Conservation (phyloP, 352 stramenopile genomes). For the Globisporangium nunn region DNA sequence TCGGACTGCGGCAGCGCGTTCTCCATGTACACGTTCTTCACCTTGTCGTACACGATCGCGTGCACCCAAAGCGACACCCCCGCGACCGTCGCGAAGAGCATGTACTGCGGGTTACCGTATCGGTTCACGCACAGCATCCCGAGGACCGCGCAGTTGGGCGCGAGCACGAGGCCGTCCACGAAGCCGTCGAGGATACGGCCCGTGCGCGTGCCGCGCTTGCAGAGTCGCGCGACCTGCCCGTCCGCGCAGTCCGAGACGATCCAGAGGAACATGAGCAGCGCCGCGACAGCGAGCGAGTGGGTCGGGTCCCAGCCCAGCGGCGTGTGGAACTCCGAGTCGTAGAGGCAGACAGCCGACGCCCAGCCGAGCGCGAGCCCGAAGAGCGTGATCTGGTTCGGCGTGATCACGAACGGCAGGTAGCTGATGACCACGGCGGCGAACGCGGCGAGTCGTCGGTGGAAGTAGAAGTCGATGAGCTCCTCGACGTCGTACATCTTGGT, state of each 20-base stretch:
- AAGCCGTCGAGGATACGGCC: slow-evolving; percentile 75
- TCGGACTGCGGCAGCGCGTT: slow-evolving; percentile 73
- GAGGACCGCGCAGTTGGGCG: slow-evolving; percentile 64
- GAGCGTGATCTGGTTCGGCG: slow-evolving; percentile 82
- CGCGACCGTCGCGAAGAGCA: slow-evolving; percentile 39
- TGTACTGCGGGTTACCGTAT: slow-evolving; percentile 45
- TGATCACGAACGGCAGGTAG: slow-evolving; percentile 80
- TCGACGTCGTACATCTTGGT: slow-evolving; percentile 88
- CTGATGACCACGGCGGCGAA: slow-evolving; percentile 71
- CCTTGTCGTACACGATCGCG: slow-evolving; percentile 80
- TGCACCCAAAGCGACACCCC: slow-evolving; percentile 75
- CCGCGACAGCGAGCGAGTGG: slow-evolving; percentile 43
- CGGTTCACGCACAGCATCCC: slow-evolving; percentile 44
- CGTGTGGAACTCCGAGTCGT: slow-evolving; percentile 77
- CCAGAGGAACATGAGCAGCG: slow-evolving; percentile 71
- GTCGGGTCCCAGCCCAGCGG: slow-evolving; percentile 54
- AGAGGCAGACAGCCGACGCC: slow-evolving; percentile 58
- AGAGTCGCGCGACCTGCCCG: slow-evolving; percentile 74
- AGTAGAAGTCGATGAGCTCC: slow-evolving; percentile 82
- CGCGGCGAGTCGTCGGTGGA: slow-evolving; percentile 68
- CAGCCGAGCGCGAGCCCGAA: slow-evolving; percentile 69
- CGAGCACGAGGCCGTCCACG: slow-evolving; percentile 69
- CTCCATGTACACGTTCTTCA: slow-evolving; percentile 87
- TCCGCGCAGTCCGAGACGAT: slow-evolving; percentile 85
- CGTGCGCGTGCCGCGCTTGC: slow-evolving; percentile 74